Evolutionary conservation across 2,329 filamentous ascomycete genomes (phyloP).

Genomic region (Zasmidium citrigriseum): DNA sequence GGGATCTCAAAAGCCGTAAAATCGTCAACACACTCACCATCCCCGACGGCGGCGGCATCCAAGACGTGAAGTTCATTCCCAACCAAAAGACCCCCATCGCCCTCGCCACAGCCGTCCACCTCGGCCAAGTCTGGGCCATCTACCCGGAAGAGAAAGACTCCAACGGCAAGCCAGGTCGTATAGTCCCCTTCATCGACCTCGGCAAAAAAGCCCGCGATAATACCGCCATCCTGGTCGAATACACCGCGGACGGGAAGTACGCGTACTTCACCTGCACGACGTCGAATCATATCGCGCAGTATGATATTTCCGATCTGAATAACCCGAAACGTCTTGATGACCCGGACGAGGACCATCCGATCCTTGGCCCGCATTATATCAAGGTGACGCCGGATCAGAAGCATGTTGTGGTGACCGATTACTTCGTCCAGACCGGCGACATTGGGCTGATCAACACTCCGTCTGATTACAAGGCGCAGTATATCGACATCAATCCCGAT

Average conservation of each 20-base stretch:
- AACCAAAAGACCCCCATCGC: conserved; percentile 59
- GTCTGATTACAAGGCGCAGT: conserved; percentile 63
- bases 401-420: conserved; percentile 65
- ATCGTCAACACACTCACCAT: conserved; percentile 65
- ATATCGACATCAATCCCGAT: conserved; percentile 59
- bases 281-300: conserved; percentile 62
- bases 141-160: conserved; percentile 60
- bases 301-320: conserved; percentile 62
- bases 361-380: conserved; percentile 64
- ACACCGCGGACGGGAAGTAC: conserved; percentile 59
- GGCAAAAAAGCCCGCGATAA: conserved; percentile 58
- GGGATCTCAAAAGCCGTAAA: conserved; percentile 54
- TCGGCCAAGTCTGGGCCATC: conserved; percentile 65
- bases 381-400: conserved; percentile 66
- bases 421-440: conserved; percentile 65
- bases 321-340: conserved; percentile 64
- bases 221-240: conserved; percentile 62
- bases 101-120: conserved; percentile 60
- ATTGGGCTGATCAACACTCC: conserved; percentile 63
- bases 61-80: conserved; percentile 67
- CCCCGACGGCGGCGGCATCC: conserved; percentile 60
- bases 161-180: conserved; percentile 58
- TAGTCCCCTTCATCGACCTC: conserved; percentile 60
- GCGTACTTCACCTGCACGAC: conserved; percentile 63
- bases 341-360: conserved; percentile 59